Base-by-base conservation (phyloP, 495 filamentous ascomycete species). In the Saxispiralis lemnorum region DNA sequence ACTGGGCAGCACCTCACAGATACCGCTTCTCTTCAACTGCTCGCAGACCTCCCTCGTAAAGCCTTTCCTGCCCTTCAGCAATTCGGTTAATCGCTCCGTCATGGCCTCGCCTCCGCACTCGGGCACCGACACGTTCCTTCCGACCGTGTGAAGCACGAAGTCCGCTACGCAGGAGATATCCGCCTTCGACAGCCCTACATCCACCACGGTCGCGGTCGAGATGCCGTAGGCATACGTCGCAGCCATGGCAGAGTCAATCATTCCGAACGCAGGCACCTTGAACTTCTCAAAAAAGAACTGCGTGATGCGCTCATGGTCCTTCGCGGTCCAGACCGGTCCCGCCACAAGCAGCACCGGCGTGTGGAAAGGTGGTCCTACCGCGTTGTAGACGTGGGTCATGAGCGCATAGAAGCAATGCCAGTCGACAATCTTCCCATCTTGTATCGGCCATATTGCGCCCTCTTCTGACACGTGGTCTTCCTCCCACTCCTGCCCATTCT, bases 221-320 rank as follows among this genome's bases (percentile, higher is more conserved):
- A 75, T 70, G 35, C 83, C 85, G 43, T 85, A 81, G 1, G 83
- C 89, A 56, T 84, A 95, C 49, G 78, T 76, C 0, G 79, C 75
- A 7, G 88, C 85, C 14, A 89, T 59, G 0, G 81, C 85, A 39
- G 81, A 73, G 59, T 96, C 79, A 66, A 96, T 78, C 32, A 95
- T 60, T 41, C 74, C 81, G 40, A 97, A 80, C 0, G 79, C 85
- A 0, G 89, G 89, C 1, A 79, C 84, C 65, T 89, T 93, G 58
- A 93, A 93, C 61, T 86, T 86, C 61, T 96, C 89, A 51, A 97
- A 97, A 49, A 95, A 72, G 63, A 94, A 97, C 44, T 83, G 81
- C 4, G 86, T 79, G 31, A 96, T 71, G 10, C 65, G 65, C 60
- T 94, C 85, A 53, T 78, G 76, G 58, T 94, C 83, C 38, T 76